Conservation (phyloP, 2,329 filamentous ascomycete species). For the Exophiala alcalophila region DNA sequence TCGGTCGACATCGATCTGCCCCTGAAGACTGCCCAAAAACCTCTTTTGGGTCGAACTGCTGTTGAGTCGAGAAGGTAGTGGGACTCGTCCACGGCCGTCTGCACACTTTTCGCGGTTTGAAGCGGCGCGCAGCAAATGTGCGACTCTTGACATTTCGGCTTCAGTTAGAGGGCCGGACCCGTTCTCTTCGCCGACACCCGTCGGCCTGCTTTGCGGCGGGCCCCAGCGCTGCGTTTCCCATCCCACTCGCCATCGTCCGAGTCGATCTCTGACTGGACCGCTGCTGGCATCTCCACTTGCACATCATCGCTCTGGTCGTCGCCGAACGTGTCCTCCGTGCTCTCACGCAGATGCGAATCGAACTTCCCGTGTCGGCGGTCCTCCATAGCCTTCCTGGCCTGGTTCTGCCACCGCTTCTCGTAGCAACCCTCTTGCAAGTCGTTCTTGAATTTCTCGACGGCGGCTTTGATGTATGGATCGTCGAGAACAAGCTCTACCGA, state of each 20-base stretch:
- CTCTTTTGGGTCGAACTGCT: too few relatives aligned
- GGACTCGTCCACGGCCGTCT: too few relatives aligned
- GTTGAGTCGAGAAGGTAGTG: too few relatives aligned
- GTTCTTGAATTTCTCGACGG: conserved; percentile 47
- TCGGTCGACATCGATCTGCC: too few relatives aligned
- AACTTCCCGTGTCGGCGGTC: conserved; percentile 55
- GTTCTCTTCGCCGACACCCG: too few relatives aligned
- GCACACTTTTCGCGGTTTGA: too few relatives aligned
- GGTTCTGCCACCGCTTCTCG: conserved; percentile 55
- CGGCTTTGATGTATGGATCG: conserved; percentile 27
- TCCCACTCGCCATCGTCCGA: conserved; percentile 15
- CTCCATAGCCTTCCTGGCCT: conserved; percentile 53
- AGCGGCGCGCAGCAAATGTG: too few relatives aligned
- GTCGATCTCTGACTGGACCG: conserved; percentile 10
- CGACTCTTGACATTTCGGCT: too few relatives aligned
- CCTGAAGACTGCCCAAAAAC: too few relatives aligned
- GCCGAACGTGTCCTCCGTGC: conserved; percentile 58
- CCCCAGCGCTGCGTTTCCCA: neutral
- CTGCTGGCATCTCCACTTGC: conserved; percentile 5
- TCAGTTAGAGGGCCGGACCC: too few relatives aligned
- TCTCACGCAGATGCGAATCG: conserved; percentile 54
- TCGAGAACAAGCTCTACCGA: conserved; percentile 18
- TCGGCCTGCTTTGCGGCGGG: too few relatives aligned
- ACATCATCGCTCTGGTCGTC: conserved; percentile 47
- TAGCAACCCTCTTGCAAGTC: conserved; percentile 56